Conservation (phyloP, 2,329 filamentous ascomycete species). For the Ilyonectria sp. region DNA sequence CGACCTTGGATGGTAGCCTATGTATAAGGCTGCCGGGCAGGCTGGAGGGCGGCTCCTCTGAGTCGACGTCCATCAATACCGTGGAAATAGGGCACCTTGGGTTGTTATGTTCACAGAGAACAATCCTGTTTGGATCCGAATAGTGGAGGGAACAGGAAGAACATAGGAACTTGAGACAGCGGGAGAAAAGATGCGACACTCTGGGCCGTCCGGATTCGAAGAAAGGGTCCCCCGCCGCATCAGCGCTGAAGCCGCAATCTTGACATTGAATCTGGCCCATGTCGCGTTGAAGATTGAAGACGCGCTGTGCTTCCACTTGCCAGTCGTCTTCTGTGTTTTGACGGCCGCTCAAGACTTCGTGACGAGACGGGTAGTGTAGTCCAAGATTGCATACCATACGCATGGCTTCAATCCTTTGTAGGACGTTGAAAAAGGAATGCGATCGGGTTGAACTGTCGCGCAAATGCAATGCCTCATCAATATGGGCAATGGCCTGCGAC, state of each 20-base stretch:
- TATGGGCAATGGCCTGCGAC: constrained; percentile 45
- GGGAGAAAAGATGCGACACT: not conserved
- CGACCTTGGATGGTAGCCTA: not conserved
- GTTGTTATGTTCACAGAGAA: not conserved
- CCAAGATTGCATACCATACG: constrained; percentile 63
- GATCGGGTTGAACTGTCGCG: constrained; percentile 20
- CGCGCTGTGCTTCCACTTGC: not conserved
- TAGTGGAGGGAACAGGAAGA: not conserved
- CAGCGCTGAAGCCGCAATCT: not conserved
- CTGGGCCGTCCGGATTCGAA: not conserved
- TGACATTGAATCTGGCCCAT: not conserved
- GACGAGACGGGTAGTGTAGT: constrained; percentile 51
- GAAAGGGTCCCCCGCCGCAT: not conserved
- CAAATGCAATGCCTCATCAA: constrained; percentile 53
- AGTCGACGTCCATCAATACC: not conserved
- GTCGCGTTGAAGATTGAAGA: not conserved
- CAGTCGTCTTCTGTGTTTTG: not conserved
- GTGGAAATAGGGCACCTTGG: not conserved
- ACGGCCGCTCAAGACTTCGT: constrained; percentile 20
- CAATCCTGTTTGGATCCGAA: not conserved
- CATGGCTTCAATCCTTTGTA: constrained; percentile 61
- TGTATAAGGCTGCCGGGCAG: not conserved
- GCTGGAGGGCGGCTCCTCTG: not conserved
- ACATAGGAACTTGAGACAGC: not conserved
- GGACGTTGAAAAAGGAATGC: constrained; percentile 54